Base-by-base conservation (phyloP, 2,329 filamentous ascomycete genomes). In the Ophiocordyceps camponoti-leonardi region DNA sequence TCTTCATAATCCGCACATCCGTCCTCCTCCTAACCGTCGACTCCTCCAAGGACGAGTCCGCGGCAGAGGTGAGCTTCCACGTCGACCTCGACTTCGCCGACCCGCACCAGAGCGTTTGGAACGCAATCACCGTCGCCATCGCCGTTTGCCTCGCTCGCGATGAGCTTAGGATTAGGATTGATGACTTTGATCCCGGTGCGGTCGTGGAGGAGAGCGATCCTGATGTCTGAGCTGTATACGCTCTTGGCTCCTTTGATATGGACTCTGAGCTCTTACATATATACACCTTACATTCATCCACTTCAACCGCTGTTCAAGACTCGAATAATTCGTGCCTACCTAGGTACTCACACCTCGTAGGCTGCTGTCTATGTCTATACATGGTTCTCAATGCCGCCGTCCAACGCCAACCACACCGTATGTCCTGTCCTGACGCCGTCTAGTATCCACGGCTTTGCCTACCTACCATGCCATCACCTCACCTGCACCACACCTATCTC, bases 61-160 rank as follows among this genome's bases (percentile, higher is more conserved):
- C 22, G n/a, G 58, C 41, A 6, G 22, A 61, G 44, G 58, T 67
- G 30, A 68, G 63, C 49, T 67, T 62, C 45, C 66, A 68, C 42
- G 59, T 67, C n/a, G 61, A 66, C 42, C 53, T 61, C 20, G 56
- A 65, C 42, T 66, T 68, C 41, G 54, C 57, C 44, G 59, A 66
- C 41, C 54, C 54, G 12, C 54, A 58, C 18, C 65, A 68, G 51
- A 61, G 64, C 45, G 58, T 68, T 20, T 68, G 66, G 66, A 68
- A 68, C 49, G 66, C 64, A 2, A 50, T 68, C 35, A 68, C 66
- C 4, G 45, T 66, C 11, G 66, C 64, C 10, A 56, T 66, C 20
- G 59, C 59, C 12, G 58, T 60, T 2, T 68, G 65, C 45, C 50
- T 63, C 45, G 65, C 65, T 4, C 57, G 65, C 14, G 64, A 68